Evolutionary conservation across 225 moss, liverwort and hornwort species (phyloP), one percentile per base, ranked within the genome.

Genomic region (Physcomitrellopsis africana): DNA sequence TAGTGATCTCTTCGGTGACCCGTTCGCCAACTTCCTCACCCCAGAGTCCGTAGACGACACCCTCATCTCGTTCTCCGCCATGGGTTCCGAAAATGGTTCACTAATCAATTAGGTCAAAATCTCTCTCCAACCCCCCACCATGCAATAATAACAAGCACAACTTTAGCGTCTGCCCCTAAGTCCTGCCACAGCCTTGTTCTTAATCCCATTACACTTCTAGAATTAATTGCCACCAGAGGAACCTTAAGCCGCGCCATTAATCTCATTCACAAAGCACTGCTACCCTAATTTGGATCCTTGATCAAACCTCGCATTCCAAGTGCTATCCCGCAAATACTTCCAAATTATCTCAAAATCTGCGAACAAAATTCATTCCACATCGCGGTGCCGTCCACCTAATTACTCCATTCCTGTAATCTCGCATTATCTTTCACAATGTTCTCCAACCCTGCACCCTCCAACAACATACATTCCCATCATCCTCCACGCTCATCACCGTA

Each of bases 61-160:
- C 58, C 70, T 68, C n/a, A 51, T 69, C 57, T 18, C 52, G 9
- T 74, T 79, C 64, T 87, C 84, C 29, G 77, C 47, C 84, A 87
- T 87, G 52, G 51, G 65, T 67, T 57, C 49, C 47, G 49, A 16
- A 12, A 32, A 13, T 67, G 13, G 22, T 14, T 57, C 41, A 18
- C 16, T 32, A 15, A 10, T 11, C n/a, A 54, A 59, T 43, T 45
- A 71, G 49, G 70, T 61, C 55, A 66, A 37, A 65, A 42, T 41
- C 19, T n/a, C 15, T 23, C 41, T 51, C 41, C 37, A 61, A 56
- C 57, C 9, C 37, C 37, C 42, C 68, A 54, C 11, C 8, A 49
- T 29, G 10, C 32, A 1, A 18, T 15, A 29, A 41, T 58, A n/a
- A 72, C 48, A 29, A n/a, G 45, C 13, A 23, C 41, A 11, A 19